Evolutionary conservation across 768 basidiomycete genomes (phyloP).

Genomic region (Boletus eberwhitei): DNA sequence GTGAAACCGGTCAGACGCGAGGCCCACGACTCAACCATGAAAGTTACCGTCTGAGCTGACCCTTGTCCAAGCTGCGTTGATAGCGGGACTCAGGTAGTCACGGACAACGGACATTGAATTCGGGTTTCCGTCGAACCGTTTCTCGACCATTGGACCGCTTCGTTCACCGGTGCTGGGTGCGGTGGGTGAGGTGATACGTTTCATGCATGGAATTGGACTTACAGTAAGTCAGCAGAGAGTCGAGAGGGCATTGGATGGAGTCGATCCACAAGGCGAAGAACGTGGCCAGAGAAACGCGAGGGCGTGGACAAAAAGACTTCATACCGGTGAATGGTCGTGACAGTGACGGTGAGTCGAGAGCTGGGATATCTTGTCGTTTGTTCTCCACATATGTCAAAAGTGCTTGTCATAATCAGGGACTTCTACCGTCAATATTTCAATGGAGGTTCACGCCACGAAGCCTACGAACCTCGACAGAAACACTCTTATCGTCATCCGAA

Average conservation of each 20-base stretch:
- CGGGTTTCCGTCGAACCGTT: constrained; percentile 1
- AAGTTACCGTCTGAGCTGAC: too few relatives aligned
- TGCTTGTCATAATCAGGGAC: too few relatives aligned
- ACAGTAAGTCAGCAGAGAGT: not conserved
- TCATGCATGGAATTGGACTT: not conserved
- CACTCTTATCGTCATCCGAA: too few relatives aligned
- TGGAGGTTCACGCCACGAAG: too few relatives aligned
- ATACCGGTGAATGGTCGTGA: too few relatives aligned
- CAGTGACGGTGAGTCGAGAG: not conserved
- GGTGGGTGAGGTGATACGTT: not conserved
- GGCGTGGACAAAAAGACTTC: not conserved
- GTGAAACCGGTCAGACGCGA: too few relatives aligned
- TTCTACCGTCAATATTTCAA: too few relatives aligned
- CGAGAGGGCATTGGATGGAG: not conserved
- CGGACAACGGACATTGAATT: not conserved
- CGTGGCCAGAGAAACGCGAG: not conserved
- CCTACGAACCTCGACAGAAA: too few relatives aligned
- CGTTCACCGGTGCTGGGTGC: not conserved
- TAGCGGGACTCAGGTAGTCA: not conserved
- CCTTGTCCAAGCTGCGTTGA: constrained; percentile 6
- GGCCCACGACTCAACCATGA: too few relatives aligned
- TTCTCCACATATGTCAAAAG: not conserved
- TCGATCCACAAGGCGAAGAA: not conserved
- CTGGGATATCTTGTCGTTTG: not conserved
- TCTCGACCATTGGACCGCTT: constrained; percentile 2